phyloP scores from a whole-genome alignment of 257 asterid genomes.

The Nyctanthes arbortristis region DNA sequence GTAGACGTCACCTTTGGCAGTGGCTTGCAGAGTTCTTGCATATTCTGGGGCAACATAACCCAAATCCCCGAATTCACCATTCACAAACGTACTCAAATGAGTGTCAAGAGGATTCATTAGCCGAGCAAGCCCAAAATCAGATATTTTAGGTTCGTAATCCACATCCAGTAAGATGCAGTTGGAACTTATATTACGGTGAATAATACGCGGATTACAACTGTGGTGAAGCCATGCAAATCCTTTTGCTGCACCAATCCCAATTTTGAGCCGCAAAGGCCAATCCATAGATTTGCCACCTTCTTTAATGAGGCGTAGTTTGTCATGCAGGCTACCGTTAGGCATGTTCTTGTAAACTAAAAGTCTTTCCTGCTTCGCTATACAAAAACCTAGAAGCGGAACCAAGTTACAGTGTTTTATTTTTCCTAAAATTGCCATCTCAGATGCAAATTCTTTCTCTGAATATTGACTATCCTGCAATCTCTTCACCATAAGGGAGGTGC shows the following conservation, averaged over 20 bases:
- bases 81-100: constrained; percentile 86
- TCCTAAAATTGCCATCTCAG: constrained; percentile 66
- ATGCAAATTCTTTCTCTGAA: constrained; percentile 57
- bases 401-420: constrained; percentile 55
- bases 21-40: constrained; percentile 69
- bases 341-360: constrained; percentile 61
- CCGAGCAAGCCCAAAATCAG: constrained; percentile 78
- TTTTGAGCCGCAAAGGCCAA: constrained; percentile 66
- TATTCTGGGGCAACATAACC: constrained; percentile 95
- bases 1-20: constrained; percentile 90
- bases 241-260: constrained; percentile 57
- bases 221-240: constrained; percentile 79
- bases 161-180: constrained; percentile 57
- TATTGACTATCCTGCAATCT: constrained; percentile 68
- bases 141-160: constrained; percentile 55
- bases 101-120: constrained; percentile 92
- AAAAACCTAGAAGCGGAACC: constrained; percentile 70
- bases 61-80: constrained; percentile 85
- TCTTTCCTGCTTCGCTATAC: constrained; percentile 58
- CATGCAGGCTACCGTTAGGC: constrained; percentile 64
- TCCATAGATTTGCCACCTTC: constrained; percentile 42
- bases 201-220: constrained; percentile 68
- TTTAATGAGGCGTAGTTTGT: constrained; percentile 39
- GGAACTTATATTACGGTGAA: constrained; percentile 69
- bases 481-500: constrained; percentile 63